A percentile compares a stretch with the other conserved stretches of the same genome.
phyloP scores from a whole-genome alignment of 2,329 filamentous ascomycete species.

The Fusarium virguliforme region DNA sequence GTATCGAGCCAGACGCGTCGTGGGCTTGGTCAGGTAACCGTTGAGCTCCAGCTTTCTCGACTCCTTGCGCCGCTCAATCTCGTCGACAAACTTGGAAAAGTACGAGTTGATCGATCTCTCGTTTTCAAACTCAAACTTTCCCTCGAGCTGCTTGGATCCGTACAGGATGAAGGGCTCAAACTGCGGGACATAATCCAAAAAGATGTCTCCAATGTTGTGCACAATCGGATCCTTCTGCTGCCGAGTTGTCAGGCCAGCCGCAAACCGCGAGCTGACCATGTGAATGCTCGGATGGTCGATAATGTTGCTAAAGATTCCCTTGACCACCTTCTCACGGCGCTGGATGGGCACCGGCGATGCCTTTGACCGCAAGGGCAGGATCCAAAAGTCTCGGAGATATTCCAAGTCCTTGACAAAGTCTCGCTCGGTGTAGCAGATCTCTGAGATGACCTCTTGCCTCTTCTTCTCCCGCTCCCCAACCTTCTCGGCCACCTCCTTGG shows the following conservation, averaged over 20 bases:
- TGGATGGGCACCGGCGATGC: conserved; percentile 91
- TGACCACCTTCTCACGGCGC: conserved; percentile 90
- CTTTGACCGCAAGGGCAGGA: conserved; percentile 87
- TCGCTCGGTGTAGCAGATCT: conserved; percentile 98
- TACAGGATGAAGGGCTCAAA: conserved; percentile 98
- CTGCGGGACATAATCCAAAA: conserved; percentile 90
- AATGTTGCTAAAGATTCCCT: conserved; percentile 95
- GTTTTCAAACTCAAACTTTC: conserved; percentile 98
- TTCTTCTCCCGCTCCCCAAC: conserved; percentile 95
- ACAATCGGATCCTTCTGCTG: conserved; percentile 95
- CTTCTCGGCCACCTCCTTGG: conserved; percentile 92
- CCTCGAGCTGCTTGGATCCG: conserved; percentile 94
- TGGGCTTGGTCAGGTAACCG: conserved; percentile 97
- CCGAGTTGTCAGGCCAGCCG: conserved; percentile 87
- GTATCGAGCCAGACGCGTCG: conserved; percentile 93
- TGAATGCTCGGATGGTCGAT: conserved; percentile 88
- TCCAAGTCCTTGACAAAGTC: conserved; percentile 99
- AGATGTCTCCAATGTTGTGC: conserved; percentile 91
- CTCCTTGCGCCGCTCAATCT: conserved; percentile 95
- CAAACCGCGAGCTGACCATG: conserved; percentile 89
- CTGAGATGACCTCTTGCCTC: conserved; percentile 96
- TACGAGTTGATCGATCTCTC: conserved; percentile 89
- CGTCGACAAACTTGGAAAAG: conserved; percentile 94
- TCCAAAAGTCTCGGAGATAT: conserved; percentile 98
- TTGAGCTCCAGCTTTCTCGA: conserved; percentile 97